Percentiles rank a stretch among this genome's conserved stretches.
Conservation (phyloP, 2,329 filamentous ascomycete species). For the Paecilomyces dactylethromorphus region DNA sequence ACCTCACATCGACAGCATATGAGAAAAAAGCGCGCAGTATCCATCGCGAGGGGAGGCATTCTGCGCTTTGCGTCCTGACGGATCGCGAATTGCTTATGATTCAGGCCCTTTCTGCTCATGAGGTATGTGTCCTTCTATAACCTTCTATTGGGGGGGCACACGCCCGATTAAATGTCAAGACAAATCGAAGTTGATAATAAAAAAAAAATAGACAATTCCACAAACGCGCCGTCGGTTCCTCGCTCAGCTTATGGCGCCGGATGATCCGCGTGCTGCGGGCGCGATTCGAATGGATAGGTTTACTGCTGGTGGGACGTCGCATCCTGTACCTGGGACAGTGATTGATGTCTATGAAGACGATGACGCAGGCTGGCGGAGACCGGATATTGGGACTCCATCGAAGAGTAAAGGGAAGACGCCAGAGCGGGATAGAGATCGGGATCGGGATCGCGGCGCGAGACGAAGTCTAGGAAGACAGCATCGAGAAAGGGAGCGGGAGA, state of each 20-base stretch:
- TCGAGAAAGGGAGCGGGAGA: constrained; percentile 12
- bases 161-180: not conserved
- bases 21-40: not conserved
- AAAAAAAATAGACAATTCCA: constrained; percentile 26
- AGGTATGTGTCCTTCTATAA: constrained; percentile 18
- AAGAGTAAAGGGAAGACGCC: constrained; percentile 6
- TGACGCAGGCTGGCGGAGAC: constrained; percentile 15
- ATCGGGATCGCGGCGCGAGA: constrained; percentile 6
- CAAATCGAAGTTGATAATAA: not conserved
- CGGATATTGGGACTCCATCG: constrained; percentile 5
- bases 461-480: constrained; percentile 1
- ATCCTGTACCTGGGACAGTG: constrained; percentile 10
- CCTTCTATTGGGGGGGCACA: not conserved
- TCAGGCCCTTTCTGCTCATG: constrained; percentile 31
- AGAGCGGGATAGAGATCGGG: constrained; percentile 6
- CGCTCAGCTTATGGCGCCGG: constrained; percentile 25
- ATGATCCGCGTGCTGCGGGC: constrained; percentile 17
- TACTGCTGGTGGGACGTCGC: not conserved
- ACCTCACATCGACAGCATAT: not conserved
- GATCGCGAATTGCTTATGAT: constrained; percentile 34
- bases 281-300: constrained; percentile 22
- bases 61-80: constrained; percentile 29
- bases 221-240: constrained; percentile 31
- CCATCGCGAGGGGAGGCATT: constrained; percentile 28
- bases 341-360: constrained; percentile 16